Percentiles rank a stretch among this genome's conserved stretches.
Conservation (phyloP, 2,329 filamentous ascomycete genomes). For the Trichoderma hamatum region DNA sequence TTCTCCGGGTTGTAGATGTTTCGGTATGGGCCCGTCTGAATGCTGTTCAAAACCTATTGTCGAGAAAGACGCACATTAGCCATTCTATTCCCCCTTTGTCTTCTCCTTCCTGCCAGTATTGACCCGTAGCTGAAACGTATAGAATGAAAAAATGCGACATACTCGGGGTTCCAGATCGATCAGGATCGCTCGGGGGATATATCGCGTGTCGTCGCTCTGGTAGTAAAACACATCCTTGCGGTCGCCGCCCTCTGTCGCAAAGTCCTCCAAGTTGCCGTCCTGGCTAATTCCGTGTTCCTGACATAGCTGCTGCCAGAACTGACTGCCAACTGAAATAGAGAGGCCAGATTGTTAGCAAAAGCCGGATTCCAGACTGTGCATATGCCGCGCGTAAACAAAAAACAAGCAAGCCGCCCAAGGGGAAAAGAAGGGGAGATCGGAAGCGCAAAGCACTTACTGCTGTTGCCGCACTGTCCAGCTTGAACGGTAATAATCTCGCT, state of each 20-base stretch:
- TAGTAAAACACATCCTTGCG: constrained; percentile 99
- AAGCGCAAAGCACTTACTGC: constrained; percentile 67
- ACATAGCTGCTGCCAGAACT: constrained; percentile 99
- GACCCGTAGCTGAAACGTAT: background rate
- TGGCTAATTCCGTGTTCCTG: constrained; percentile 97
- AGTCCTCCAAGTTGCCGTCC: constrained; percentile 95
- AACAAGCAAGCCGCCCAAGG: background rate
- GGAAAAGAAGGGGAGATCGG: constrained; percentile 17
- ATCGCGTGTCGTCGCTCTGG: constrained; percentile 97
- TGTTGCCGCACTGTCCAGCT: constrained; percentile 98
- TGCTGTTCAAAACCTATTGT: constrained; percentile 76
- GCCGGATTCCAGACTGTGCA: background rate
- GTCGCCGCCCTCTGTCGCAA: constrained; percentile 95
- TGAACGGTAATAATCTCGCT: constrained; percentile 99
- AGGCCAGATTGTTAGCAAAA: background rate
- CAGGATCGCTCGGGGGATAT: constrained; percentile 93
- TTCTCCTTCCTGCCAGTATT: background rate
- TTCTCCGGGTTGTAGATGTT: constrained; percentile 99
- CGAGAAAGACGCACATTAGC: background rate
- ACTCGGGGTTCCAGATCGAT: constrained; percentile 93
- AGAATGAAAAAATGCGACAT: constrained; percentile 29
- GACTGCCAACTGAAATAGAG: constrained; percentile 73
- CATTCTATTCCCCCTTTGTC: background rate
- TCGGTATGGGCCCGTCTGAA: constrained; percentile 90
- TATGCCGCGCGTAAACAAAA: background rate